These are phyloP conservation scores for Halophytophthora batemanensis DNA, from an alignment of 352 stramenopile species.

Conservation along the genomic window DNA sequence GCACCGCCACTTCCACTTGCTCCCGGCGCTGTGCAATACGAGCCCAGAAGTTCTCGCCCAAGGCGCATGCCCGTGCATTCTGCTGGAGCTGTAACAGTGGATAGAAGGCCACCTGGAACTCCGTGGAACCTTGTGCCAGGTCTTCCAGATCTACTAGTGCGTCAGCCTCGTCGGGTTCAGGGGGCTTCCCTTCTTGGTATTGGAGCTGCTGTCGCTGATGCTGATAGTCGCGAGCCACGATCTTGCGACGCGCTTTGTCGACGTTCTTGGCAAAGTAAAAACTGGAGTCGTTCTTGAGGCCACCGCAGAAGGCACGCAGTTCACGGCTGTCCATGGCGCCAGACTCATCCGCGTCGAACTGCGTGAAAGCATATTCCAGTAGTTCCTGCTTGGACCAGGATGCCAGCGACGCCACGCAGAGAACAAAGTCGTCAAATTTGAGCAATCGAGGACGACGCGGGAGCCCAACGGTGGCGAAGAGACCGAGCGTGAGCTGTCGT, in stretches of 20 bases:
- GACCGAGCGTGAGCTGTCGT: conserved; percentile 46
- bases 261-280: conserved; percentile 73
- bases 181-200: background rate
- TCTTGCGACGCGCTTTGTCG: conserved; percentile 48
- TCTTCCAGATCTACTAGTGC: conserved; percentile 56
- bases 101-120: conserved; percentile 69
- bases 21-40: conserved; percentile 31
- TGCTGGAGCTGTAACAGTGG: conserved; percentile 63
- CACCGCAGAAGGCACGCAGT: conserved; percentile 49
- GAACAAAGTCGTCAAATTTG: conserved; percentile 62
- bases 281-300: conserved; percentile 47
- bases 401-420: conserved; percentile 51
- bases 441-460: conserved; percentile 23
- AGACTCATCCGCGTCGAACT: conserved; percentile 66
- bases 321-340: conserved; percentile 60
- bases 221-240: conserved; percentile 20
- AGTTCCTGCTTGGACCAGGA: conserved; percentile 48
- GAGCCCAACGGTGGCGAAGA: conserved; percentile 48
- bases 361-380: conserved; percentile 59
- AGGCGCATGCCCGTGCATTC: conserved; percentile 41
- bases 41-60: conserved; percentile 56
- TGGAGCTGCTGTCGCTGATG: conserved; percentile 1
- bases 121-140: conserved; percentile 42
- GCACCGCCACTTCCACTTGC: conserved; percentile 44
- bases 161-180: conserved; percentile 22